Evolutionary conservation across 345 rosid species (phyloP).

Genomic region (Mallotus nudiflorus): DNA sequence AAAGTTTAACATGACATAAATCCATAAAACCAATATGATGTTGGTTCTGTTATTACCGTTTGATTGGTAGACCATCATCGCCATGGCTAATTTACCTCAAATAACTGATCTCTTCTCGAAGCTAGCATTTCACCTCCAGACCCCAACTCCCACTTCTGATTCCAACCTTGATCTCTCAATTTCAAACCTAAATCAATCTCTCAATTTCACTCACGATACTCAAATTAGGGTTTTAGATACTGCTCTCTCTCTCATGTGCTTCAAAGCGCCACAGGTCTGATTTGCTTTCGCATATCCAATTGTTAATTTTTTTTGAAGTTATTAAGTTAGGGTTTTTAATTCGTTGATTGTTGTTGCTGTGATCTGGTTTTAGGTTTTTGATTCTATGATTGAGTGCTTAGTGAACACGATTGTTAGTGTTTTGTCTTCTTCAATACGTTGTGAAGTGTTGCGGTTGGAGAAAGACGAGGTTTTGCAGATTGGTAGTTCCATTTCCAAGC

Average conservation of each 20-base stretch:
- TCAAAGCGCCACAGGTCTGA: slow-evolving; percentile 65
- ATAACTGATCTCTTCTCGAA: slow-evolving; percentile 46
- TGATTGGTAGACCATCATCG: no score
- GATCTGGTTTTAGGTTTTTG: slow-evolving; percentile 72
- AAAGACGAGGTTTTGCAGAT: slow-evolving; percentile 47
- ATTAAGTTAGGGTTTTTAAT: background rate
- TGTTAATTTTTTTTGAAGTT: background rate
- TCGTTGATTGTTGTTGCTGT: background rate
- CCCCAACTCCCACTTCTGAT: slow-evolving; percentile 10
- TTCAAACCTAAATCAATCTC: slow-evolving; percentile 52
- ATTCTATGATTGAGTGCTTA: slow-evolving; percentile 48
- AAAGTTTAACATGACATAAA: no score
- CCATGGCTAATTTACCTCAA: slow-evolving; percentile 29
- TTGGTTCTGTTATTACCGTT: no score
- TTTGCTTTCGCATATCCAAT: background rate
- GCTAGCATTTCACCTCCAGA: slow-evolving; percentile 45
- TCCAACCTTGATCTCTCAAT: slow-evolving; percentile 42
- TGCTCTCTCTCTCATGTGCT: slow-evolving; percentile 65
- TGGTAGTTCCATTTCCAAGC: slow-evolving; percentile 50
- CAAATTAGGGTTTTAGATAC: slow-evolving; percentile 60
- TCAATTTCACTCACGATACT: slow-evolving; percentile 47
- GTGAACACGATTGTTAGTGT: slow-evolving; percentile 55
- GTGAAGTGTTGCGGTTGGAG: slow-evolving; percentile 35
- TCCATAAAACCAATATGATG: no score
- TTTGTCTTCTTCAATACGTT: slow-evolving; percentile 53